A percentile compares a stretch with the other conserved stretches of the same genome.
phyloP scores from a whole-genome alignment of 192 early-diverging fungal genomes.

The Umbelopsis ramanniana region DNA sequence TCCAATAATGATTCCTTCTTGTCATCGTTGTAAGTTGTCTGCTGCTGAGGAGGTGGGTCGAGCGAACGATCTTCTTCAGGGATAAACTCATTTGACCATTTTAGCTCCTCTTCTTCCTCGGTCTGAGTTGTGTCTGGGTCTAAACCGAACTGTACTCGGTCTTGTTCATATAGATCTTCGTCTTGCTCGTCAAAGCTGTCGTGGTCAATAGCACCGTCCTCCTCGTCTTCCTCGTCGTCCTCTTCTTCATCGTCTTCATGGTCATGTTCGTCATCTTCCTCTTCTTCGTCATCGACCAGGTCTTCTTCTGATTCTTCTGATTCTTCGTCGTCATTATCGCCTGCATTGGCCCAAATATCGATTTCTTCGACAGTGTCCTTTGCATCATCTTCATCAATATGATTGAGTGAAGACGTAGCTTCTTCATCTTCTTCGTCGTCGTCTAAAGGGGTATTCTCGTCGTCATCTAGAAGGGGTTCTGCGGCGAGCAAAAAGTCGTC shows the following conservation, averaged over 20 bases:
- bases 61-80: neutral
- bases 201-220: neutral
- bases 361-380: constrained; percentile 23
- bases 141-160: neutral
- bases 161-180: constrained; percentile 2
- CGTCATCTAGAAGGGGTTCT: constrained; percentile 8
- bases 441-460: constrained; percentile 14
- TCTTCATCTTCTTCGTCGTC: constrained; percentile 20
- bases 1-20: neutral
- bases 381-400: constrained; percentile 23
- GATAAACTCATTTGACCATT: neutral
- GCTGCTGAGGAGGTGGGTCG: neutral
- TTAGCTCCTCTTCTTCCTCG: neutral
- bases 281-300: neutral
- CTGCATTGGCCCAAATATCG: constrained; percentile 18
- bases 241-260: constrained; percentile 1
- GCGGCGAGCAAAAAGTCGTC: neutral
- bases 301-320: constrained; percentile 21
- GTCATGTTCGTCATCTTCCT: constrained; percentile 6
- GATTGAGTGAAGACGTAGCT: constrained; percentile 6
- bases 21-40: neutral
- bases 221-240: neutral
- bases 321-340: neutral
- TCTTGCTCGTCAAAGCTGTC: constrained; percentile 6
- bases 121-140: neutral